Evolutionary conservation across 371 early-diverging fungal species (phyloP), one percentile per base, ranked within the genome.

Genomic region (Zychaea mexicana): DNA sequence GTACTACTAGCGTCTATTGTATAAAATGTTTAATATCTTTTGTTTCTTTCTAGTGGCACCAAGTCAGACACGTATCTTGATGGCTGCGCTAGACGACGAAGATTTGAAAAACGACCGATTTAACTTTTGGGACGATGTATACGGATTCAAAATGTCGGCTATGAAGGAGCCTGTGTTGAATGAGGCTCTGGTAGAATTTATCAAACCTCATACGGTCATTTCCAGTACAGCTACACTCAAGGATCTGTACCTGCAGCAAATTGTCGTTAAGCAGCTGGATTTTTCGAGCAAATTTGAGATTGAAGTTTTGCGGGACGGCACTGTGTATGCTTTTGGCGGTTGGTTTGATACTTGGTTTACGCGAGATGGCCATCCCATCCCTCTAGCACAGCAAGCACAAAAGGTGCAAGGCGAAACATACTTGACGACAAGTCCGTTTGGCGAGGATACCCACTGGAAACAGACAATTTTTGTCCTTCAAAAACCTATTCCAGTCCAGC

Each of bases 261-360:
- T 88, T 65, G 80, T 78, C 3, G 68, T 77, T 22, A 67, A 72
- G 2, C 73, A 78, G 10, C 69, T 88, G 13, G 85, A 88, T 56
- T 88, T 88, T 47, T 70, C 74, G 5, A 67, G 76, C 5, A 81
- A 82, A 3, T 94, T 93, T 71, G 78, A 86, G 39, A 64, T 94
- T 31, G 74, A 67, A 42, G 77, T 85, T 31, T 64, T 61, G 15
- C 71, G 88, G 15, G 83, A 88, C 66, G 91, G 90, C 60, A 79
- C 76, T 39, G 69, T 93, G 17, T 85, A 90, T 67, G 93, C 91
- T 0, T 87, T 95, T 70, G 84, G 91, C 46, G 87, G 87, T 47
- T 95, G 92, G 85, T 95, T 95, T 72, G 95, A 94, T 75, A 92
- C 91, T 38, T 83, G 84, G 81, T 94, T 95, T 70, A 87, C 89